Base-by-base conservation (phyloP, 345 rosid genomes). In the Clarkia xantiana region DNA sequence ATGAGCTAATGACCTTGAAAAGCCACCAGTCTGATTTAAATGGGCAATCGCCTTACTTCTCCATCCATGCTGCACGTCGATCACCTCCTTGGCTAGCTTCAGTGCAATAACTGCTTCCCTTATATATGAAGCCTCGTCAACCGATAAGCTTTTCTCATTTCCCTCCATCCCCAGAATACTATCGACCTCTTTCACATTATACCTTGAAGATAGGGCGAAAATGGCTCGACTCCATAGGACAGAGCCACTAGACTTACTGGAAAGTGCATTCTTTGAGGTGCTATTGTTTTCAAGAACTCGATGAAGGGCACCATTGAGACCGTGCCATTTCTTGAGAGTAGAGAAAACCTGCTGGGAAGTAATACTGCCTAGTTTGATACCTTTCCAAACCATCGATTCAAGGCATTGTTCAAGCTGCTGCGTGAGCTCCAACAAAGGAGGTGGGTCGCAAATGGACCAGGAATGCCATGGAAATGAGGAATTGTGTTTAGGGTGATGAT, bases 401-500 rank as follows among this genome's bases (percentile, higher is more conserved):
- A 87, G 94, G 65, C 96, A 93, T 18, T 52, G 61, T 62, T 93
- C 99, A 52, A 91, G 82, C 76, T 84, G 99, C 75, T 63, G 61
- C 70, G 66, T 67, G 71, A 88, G 81, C 52, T 49, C 55, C 1
- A 79, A 59, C 41, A 93, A 65, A 41, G 70, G 25, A 1, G 99
- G 95, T 5, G 66, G 74, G 11, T 82, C 75, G 47, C 82, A 75
- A 44, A 71, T 71, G 10, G 83, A 78, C 96, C 99, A 93, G 48
- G 99, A 80, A 11, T 68, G 42, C 99, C 96, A 93, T 34, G 95
- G 96, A 55, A 71, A 87, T 0, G 94, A 87, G 14, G 70, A 65
- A 12, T 71, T 57, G 55, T 76, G 72, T 11, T 68, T 64, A 0
- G 96, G 96, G 49, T 84, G 96, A 57, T 84, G 82, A 36, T 77